A percentile compares a stretch with the other conserved stretches of the same genome.
phyloP scores from a whole-genome alignment of 1,284 basidiomycete species.

The Leccinum angustisporum region DNA sequence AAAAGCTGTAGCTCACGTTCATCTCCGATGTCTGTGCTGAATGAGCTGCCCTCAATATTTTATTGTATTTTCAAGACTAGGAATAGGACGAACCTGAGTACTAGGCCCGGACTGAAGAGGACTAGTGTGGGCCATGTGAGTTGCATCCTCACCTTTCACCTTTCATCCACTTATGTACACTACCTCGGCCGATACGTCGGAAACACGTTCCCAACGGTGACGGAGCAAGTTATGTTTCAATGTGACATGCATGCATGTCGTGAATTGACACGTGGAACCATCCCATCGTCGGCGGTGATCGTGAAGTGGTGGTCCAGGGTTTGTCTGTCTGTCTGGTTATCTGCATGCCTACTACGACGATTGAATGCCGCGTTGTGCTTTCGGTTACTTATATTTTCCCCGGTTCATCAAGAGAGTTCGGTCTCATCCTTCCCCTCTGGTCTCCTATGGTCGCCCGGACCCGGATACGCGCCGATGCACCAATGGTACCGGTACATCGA shows the following conservation, averaged over 20 bases:
- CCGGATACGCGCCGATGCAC: background rate
- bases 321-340: background rate
- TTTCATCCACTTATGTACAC: too few species aligned
- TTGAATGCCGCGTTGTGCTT: background rate
- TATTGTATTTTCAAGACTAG: background rate
- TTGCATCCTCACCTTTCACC: background rate
- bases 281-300: background rate
- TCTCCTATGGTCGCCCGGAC: background rate
- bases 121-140: background rate
- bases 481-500: background rate
- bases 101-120: background rate
- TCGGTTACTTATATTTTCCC: background rate
- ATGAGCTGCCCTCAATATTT: background rate
- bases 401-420: background rate
- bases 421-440: background rate
- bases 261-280: background rate
- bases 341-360: background rate
- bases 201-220: background rate
- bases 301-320: background rate
- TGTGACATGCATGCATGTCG: background rate
- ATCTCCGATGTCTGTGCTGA: constrained; percentile 12
- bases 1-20: constrained; percentile 5
- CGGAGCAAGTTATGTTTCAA: constrained; percentile 1
- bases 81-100: background rate
- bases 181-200: constrained; percentile 3